A percentile compares a stretch with the other conserved stretches of the same genome.
Conservation (phyloP, 495 filamentous ascomycete species). For the Aspergillus nanangensis region DNA sequence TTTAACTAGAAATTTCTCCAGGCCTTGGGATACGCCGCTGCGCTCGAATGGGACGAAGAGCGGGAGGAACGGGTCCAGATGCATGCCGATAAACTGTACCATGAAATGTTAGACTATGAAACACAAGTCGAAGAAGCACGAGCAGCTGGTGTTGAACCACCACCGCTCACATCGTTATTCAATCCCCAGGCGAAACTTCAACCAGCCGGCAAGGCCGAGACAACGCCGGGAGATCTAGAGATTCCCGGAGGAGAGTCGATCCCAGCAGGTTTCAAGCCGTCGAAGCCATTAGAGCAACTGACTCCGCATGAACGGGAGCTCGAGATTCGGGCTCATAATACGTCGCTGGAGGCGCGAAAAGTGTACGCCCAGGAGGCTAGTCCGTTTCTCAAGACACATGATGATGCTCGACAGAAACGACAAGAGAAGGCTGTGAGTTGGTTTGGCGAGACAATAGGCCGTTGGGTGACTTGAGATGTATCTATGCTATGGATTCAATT, state of each 20-base stretch:
- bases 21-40: slow-evolving; percentile 81
- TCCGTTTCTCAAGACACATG: slow-evolving; percentile 52
- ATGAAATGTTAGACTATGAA: slow-evolving; percentile 78
- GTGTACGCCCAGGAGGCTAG: slow-evolving; percentile 49
- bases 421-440: slow-evolving; percentile 53
- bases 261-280: slow-evolving; percentile 38
- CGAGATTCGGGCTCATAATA: slow-evolving; percentile 59
- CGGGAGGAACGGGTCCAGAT: slow-evolving; percentile 90
- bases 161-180: slow-evolving; percentile 38
- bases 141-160: slow-evolving; percentile 47
- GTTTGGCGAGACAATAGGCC: slow-evolving; percentile 50
- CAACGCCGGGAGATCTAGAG: slow-evolving; percentile 16
- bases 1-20: slow-evolving; percentile 85
- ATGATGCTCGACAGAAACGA: slow-evolving; percentile 51
- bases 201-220: background rate
- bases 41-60: slow-evolving; percentile 54
- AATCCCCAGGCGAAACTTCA: slow-evolving; percentile 24
- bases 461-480: slow-evolving; percentile 33
- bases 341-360: slow-evolving; percentile 54
- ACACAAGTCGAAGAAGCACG: slow-evolving; percentile 60
- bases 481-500: too few species aligned
- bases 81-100: slow-evolving; percentile 87
- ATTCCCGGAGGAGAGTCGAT: slow-evolving; percentile 32
- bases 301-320: slow-evolving; percentile 58
- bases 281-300: slow-evolving; percentile 53